Base-by-base conservation (phyloP, 129 eudicot genomes). In the Dittrichia graveolens region DNA sequence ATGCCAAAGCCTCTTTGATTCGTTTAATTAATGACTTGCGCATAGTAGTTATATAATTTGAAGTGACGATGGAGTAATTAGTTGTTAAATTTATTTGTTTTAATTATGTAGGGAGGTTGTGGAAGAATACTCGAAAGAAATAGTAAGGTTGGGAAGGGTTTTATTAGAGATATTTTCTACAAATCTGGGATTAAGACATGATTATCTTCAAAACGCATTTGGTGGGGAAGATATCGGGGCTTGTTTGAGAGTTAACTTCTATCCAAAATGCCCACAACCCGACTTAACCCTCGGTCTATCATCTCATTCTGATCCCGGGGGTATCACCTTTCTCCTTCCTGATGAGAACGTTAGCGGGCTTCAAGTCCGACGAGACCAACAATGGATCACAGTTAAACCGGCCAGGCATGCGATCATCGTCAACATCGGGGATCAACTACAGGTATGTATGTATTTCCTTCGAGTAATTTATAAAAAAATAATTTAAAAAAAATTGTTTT, bases 381-480 rank as follows among this genome's bases (percentile, higher is more conserved):
- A 53, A 18, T 92, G 97, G 97, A 68, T 89, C 31, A 92, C 97
- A 0, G 97, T 92, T 4, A 86, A 83, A 75, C 94, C 94, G n/a
- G 91, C 87, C 68, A 83, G 75, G 14, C 93, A 92, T 75, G 91
- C 96, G 13, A 78, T 92, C 52, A 89, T 89, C 3, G 88, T 87
- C 68, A 92, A 92, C 24, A 89, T 92, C 4, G 97, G 96, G n/a
- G 97, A 92, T 73, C 97, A 92, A 78, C 80, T 92, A 72, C 97
- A 92, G 96, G 97, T 88, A 69, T 4, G n/a, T 31, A 31, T 4
- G n/a, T 31, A 31, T 24, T 64, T 75, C 42, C 67, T 37, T 68
- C 69, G 10, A 38, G 19, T 48, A 18, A 38, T 54, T 43, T 44
- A 4, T 18, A 0, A 52, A 52, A 43, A 40, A 56, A 38, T 61